Base-by-base conservation (phyloP, 176 grass and related monocot species). In the Oryza punctata region DNA sequence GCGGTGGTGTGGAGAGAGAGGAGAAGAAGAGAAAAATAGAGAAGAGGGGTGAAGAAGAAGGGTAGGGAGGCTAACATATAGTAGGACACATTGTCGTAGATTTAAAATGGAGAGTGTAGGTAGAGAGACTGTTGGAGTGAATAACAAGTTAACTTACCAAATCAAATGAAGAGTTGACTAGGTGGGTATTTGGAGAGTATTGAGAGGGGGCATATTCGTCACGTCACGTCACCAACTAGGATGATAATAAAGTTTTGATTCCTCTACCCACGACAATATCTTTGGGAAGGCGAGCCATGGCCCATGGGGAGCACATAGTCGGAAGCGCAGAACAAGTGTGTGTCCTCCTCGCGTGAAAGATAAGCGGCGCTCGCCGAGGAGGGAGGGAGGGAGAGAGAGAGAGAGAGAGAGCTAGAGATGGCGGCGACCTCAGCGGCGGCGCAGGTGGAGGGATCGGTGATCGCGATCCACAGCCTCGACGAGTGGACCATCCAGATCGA, bases 401-500 rank as follows among this genome's bases (percentile, higher is more conserved):
- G 21, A 41, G 40, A 10, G 47, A 54, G 21, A 15, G 21, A 2
- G 30, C 6, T 26, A 65, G 27, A 50, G 12, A 11, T 76, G 6
- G 2, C 50, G 19, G 12, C 65, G 43, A 10, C 40, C 40, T 41
- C 40, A 41, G 40, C 40, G 40, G 30, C 10, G 15, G 13, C 32
- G 2, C 44, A 43, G 37, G 63, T 16, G 6, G 84, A 71, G 67
- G 84, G 61, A 14, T 32, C 67, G 52, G 92, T 92, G 87, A 87
- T 94, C 68, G 59, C 90, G 23, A 81, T 91, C 90, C 90, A 92
- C 87, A 89, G 77, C 84, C 67, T 90, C 19, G 92, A 94, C 7
- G 87, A 87, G 77, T 94, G 92, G 92, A 92, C 81, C 68, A 85
- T 91, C 27, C 81, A 90, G 60, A 91, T 94, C 81, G 90, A 94